These are phyloP conservation scores for Cystobasidium slooffiae DNA, from an alignment of 1,284 basidiomycete genomes.

Conservation along the genomic window DNA sequence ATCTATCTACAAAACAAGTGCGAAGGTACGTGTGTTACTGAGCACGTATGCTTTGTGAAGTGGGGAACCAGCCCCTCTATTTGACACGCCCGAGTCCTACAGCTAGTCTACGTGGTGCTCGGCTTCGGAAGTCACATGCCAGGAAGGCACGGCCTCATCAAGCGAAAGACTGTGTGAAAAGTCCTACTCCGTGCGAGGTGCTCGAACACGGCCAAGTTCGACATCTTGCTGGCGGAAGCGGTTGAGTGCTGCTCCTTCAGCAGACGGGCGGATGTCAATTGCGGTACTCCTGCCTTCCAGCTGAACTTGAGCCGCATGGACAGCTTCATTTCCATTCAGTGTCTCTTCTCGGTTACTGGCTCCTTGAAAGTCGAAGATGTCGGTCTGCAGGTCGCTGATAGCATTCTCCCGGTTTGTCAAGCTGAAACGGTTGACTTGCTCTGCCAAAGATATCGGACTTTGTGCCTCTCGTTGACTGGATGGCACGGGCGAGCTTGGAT, in stretches of 20 bases:
- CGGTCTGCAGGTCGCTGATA: slow-evolving; percentile 21
- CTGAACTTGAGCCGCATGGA: slow-evolving; percentile 26
- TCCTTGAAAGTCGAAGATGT: slow-evolving; percentile 37
- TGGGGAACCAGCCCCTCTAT: too few species aligned
- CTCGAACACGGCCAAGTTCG: slow-evolving; percentile 28
- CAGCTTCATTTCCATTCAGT: slow-evolving; percentile 6
- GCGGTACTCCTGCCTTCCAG: slow-evolving; percentile 27
- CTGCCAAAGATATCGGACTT: slow-evolving; percentile 3
- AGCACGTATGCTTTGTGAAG: too few species aligned
- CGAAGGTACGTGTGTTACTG: too few species aligned
- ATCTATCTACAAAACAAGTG: too few species aligned
- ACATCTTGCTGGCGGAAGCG: slow-evolving; percentile 37
- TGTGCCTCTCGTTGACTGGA: not conserved
- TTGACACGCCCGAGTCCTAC: too few species aligned
- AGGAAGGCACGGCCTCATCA: too few species aligned
- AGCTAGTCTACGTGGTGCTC: too few species aligned
- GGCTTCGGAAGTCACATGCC: too few species aligned
- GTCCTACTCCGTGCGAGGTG: too few species aligned
- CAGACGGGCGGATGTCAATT: slow-evolving; percentile 6
- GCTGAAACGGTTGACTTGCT: slow-evolving; percentile 22
- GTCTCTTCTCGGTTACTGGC: slow-evolving; percentile 22
- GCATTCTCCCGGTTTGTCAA: slow-evolving; percentile 14
- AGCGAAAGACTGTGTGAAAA: too few species aligned
- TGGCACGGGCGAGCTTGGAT: not conserved
- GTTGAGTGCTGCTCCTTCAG: slow-evolving; percentile 19